phyloP scores from a whole-genome alignment of 2,329 filamentous ascomycete genomes.

The Penicillium freii region DNA sequence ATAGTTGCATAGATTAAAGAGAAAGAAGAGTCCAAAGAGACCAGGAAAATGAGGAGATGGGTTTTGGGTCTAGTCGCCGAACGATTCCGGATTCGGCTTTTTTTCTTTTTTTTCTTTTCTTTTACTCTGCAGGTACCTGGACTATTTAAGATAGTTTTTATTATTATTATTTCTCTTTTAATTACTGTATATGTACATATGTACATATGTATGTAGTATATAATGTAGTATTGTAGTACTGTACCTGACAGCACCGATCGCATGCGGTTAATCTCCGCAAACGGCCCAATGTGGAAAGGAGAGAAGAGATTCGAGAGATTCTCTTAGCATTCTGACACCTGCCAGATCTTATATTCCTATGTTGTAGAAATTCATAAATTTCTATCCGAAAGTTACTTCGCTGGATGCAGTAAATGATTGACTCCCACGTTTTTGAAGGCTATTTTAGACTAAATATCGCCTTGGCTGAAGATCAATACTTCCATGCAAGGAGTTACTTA shows the following conservation, averaged over 20 bases:
- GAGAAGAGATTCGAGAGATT: not conserved
- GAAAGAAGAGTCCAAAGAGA: not conserved
- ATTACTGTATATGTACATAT: not conserved
- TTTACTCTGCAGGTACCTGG: too few relatives aligned
- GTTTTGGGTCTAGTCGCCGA: slow-evolving; percentile 8
- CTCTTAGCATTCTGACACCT: not conserved
- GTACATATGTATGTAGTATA: too few relatives aligned
- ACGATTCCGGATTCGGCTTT: slow-evolving; percentile 1
- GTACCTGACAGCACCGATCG: not conserved
- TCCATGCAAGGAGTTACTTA: not conserved
- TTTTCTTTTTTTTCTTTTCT: not conserved
- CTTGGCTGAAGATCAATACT: not conserved
- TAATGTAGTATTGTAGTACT: not conserved
- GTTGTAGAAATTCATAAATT: not conserved
- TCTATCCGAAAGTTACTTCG: not conserved
- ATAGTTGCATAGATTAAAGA: not conserved
- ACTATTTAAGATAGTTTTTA: too few relatives aligned
- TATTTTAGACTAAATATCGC: not conserved
- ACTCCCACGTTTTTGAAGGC: not conserved
- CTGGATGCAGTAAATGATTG: not conserved
- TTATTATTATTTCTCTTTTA: not conserved
- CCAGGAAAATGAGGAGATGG: not conserved
- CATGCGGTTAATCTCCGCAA: not conserved
- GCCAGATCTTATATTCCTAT: not conserved
- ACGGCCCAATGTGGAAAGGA: not conserved